These are phyloP conservation scores for Eragrostis curvula DNA, from an alignment of 176 grass and related monocot species.

Conservation along the genomic window DNA sequence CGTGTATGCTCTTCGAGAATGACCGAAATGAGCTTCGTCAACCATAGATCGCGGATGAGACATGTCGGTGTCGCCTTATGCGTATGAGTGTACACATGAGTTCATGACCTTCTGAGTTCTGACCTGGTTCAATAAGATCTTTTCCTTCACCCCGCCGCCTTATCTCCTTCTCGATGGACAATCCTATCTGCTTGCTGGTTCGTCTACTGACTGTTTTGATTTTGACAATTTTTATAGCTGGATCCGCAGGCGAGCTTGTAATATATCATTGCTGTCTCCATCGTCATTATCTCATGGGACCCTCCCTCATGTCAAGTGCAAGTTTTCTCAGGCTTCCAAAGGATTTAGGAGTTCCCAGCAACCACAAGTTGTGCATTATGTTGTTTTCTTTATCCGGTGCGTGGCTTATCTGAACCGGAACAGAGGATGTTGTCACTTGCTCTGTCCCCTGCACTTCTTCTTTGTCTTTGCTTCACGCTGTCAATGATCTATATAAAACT, in stretches of 20 bases:
- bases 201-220: not conserved
- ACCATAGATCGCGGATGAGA: not conserved
- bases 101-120: not conserved
- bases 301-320: not conserved
- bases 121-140: not conserved
- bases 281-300: constrained; percentile 4
- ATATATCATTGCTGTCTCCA: not conserved
- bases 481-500: not conserved
- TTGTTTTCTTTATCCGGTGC: not conserved
- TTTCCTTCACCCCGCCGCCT: not conserved
- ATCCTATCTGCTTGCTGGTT: constrained; percentile 16
- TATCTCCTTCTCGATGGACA: not conserved
- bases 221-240: constrained; percentile 9
- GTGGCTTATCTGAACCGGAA: not conserved
- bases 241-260: not conserved
- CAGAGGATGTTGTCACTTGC: constrained; percentile 40
- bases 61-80: constrained; percentile 1
- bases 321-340: not conserved
- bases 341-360: constrained; percentile 24
- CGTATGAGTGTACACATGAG: not conserved
- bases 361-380: not conserved
- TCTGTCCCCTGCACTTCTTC: constrained; percentile 3
- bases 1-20: not conserved
- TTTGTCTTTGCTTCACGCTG: constrained; percentile 20
- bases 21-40: not conserved